These are phyloP conservation scores for Zygotorulaspora florentina DNA, from an alignment of 805 yeast genomes.

Conservation along the genomic window DNA sequence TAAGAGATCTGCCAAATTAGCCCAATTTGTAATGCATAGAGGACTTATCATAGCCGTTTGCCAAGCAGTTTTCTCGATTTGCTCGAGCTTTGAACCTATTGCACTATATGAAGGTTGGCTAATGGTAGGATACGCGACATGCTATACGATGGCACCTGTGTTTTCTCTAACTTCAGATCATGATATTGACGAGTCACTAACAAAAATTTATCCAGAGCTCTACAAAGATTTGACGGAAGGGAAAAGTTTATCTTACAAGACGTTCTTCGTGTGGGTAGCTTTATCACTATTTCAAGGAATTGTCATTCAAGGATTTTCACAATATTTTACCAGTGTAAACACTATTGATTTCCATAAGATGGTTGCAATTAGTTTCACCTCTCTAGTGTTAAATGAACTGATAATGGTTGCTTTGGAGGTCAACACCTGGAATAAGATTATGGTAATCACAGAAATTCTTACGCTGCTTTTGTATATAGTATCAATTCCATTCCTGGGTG, in stretches of 20 bases:
- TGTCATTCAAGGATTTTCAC: constrained; percentile 79
- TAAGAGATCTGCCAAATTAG: constrained; percentile 89
- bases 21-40: constrained; percentile 95
- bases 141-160: constrained; percentile 97
- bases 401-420: constrained; percentile 91
- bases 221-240: constrained; percentile 91
- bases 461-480: constrained; percentile 65
- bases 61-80: constrained; percentile 87
- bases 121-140: constrained; percentile 97
- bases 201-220: constrained; percentile 88
- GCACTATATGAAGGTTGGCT: constrained; percentile 95
- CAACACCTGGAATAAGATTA: constrained; percentile 81
- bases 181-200: constrained; percentile 86
- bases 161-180: constrained; percentile 86
- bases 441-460: constrained; percentile 67
- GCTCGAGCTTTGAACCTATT: constrained; percentile 85
- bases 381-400: constrained; percentile 77
- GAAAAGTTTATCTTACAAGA: constrained; percentile 74
- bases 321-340: constrained; percentile 62
- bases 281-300: constrained; percentile 90
- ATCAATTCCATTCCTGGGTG: constrained; percentile 78
- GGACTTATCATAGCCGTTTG: constrained; percentile 92
- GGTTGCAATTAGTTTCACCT: constrained; percentile 85
- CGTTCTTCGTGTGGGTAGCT: constrained; percentile 87
- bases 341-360: constrained; percentile 53